These are phyloP conservation scores for Rheum nobile DNA, from an alignment of 148 eudicot genomes.

Conservation along the genomic window DNA sequence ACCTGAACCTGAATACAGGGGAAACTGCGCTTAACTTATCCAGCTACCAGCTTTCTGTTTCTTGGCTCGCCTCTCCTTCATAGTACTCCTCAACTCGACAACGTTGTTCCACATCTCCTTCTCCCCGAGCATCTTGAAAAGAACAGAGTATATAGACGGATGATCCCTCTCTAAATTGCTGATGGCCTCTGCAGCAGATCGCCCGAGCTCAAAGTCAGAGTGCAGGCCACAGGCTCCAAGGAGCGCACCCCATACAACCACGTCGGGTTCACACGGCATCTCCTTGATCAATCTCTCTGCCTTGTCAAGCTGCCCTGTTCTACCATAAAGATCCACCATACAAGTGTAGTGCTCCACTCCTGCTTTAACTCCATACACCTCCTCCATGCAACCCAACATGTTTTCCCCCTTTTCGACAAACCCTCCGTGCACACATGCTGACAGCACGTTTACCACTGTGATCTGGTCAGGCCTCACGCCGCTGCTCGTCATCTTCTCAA, in stretches of 20 bases:
- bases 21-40: slow-evolving; percentile 17
- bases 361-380: slow-evolving; percentile 27
- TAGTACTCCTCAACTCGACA: slow-evolving; percentile 24
- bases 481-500: slow-evolving; percentile 35
- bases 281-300: slow-evolving; percentile 34
- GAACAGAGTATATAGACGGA: slow-evolving; percentile 37
- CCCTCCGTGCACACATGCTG: slow-evolving; percentile 68
- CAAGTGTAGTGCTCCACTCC: slow-evolving; percentile 63
- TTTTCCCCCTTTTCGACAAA: slow-evolving; percentile 50
- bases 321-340: slow-evolving; percentile 78
- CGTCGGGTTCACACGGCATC: slow-evolving; percentile 66
- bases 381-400: slow-evolving; percentile 33
- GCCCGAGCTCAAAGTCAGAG: slow-evolving; percentile 37
- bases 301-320: slow-evolving; percentile 50
- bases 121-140: slow-evolving; percentile 53
- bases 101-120: slow-evolving; percentile 35
- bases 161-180: slow-evolving; percentile 36
- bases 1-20: neutral
- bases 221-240: slow-evolving; percentile 61
- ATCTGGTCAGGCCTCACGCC: slow-evolving; percentile 40
- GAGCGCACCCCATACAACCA: slow-evolving; percentile 72
- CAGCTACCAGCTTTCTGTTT: slow-evolving; percentile 64
- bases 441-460: slow-evolving; percentile 51
- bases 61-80: slow-evolving; percentile 23
- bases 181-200: slow-evolving; percentile 37